A percentile compares a stretch with the other conserved stretches of the same genome.
phyloP scores from a whole-genome alignment of 2,329 filamentous ascomycete genomes.

The Epichloe coenophiala region DNA sequence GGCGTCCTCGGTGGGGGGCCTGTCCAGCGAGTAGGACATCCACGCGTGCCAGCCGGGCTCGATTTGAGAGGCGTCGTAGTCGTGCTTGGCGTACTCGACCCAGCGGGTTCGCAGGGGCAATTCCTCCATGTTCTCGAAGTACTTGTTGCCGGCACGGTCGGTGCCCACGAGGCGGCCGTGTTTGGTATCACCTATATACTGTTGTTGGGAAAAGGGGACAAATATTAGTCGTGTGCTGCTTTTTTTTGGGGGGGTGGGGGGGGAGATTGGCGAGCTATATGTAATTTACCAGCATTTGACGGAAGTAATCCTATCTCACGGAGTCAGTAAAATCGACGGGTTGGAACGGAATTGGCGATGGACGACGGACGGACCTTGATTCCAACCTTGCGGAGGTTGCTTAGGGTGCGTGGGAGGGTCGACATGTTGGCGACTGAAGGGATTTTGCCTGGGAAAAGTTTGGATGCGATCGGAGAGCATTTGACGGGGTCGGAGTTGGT shows the following conservation, averaged over 20 bases:
- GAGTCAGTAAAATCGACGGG: slow-evolving; percentile 3
- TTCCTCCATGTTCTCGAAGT: slow-evolving; percentile 90
- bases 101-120: slow-evolving; percentile 94
- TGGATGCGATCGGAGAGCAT: slow-evolving; percentile 1
- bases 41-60: slow-evolving; percentile 97
- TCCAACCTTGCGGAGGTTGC: slow-evolving; percentile 77
- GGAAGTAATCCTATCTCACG: slow-evolving; percentile 60
- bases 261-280: slow-evolving; percentile 1
- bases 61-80: slow-evolving; percentile 71
- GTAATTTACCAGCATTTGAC: slow-evolving; percentile 76
- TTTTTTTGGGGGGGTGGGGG: not conserved
- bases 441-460: slow-evolving; percentile 6
- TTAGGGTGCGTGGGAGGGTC: slow-evolving; percentile 72
- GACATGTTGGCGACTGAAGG: slow-evolving; percentile 54
- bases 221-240: not conserved
- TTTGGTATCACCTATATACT: slow-evolving; percentile 90
- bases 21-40: slow-evolving; percentile 89
- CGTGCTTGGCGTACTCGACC: slow-evolving; percentile 89
- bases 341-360: not conserved
- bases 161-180: slow-evolving; percentile 70
- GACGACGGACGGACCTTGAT: slow-evolving; percentile 62
- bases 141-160: slow-evolving; percentile 95
- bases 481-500: slow-evolving; percentile 7
- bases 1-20: slow-evolving; percentile 65
- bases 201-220: slow-evolving; percentile 7